Evolutionary conservation across 1,139 yeast genomes (phyloP), one percentile per base, ranked within the genome.

Genomic region (Entelexis sorbosivorans): DNA sequence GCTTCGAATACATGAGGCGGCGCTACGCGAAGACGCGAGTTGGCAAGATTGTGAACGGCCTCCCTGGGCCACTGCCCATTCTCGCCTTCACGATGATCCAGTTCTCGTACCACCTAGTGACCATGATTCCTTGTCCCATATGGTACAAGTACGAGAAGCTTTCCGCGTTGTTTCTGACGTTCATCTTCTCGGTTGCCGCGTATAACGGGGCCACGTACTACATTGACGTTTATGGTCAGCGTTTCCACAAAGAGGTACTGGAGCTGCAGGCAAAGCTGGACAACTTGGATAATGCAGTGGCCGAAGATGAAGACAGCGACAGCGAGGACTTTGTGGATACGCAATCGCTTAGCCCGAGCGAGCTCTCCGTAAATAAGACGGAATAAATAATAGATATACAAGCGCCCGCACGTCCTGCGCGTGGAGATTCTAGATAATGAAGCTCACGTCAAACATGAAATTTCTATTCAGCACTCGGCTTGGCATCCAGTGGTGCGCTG

Each of bases 181-280:
- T 76, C 51, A 86, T 91, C 28, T 87, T 88, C 61, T 67, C 81
- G 35, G 76, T 80, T 69, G 94, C 97, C 2, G 74, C 88, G 47
- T 86, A 83, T 66, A 89, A 91, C 60, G 98, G 98, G 33, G 97
- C 97, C 2, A 86, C 95, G 0, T 91, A 86, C 64, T 91, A 91
- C 64, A 75, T 91, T 53, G 97, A 91, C 63, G 82, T 83, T 42
- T 91, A 89, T 68, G 96, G 53, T 42, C 84, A 82, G 63, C 74
- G 87, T 61, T 81, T 84, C 67, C 95, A 81, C 63, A 86, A 82
- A 61, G 96, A 91, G 64, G 86, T 89, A 38, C 69, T 72, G 32
- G 76, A 77, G 62, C 72, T 91, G 61, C 84, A 81, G 64, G 67
- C 67, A 24, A 96, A 89, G 63, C 77, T 91, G 28, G 74, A 67